Percentiles rank a stretch among this genome's conserved stretches.
These are phyloP conservation scores for Mallotus nudiflorus DNA, from an alignment of 345 rosid genomes.

Conservation along the genomic window DNA sequence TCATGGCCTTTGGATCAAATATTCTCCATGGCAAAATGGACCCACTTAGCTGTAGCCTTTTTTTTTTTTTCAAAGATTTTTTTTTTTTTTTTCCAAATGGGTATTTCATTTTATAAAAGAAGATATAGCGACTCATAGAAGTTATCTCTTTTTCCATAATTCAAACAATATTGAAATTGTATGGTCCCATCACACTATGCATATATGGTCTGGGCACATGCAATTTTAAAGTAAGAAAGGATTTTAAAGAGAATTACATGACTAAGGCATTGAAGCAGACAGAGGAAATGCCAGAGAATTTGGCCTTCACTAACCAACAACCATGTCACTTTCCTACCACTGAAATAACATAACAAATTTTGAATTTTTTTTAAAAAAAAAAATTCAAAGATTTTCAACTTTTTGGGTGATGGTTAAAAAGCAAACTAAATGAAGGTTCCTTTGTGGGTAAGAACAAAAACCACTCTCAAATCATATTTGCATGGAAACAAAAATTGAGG, in stretches of 20 bases:
- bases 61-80: neutral
- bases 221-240: neutral
- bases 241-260: constrained; percentile 10
- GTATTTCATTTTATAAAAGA: too few species aligned
- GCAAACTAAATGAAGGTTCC: constrained; percentile 19
- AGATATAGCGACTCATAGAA: neutral
- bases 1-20: constrained; percentile 8
- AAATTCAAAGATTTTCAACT: neutral
- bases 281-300: constrained; percentile 27
- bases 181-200: constrained; percentile 15
- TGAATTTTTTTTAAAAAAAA: neutral
- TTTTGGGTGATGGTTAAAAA: constrained; percentile 8
- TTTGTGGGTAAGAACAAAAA: constrained; percentile 2
- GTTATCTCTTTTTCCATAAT: constrained; percentile 1
- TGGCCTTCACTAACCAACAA: constrained; percentile 22
- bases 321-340: constrained; percentile 10
- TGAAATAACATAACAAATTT: neutral
- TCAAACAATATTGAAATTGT: constrained; percentile 11
- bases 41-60: constrained; percentile 6
- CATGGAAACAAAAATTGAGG: constrained; percentile 17
- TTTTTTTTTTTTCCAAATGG: neutral
- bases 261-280: constrained; percentile 20
- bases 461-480: constrained; percentile 14
- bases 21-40: constrained; percentile 3
- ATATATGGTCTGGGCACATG: neutral